Base-by-base conservation (phyloP, 2,329 filamentous ascomycete genomes). In the Monosporascus cannonballus region DNA sequence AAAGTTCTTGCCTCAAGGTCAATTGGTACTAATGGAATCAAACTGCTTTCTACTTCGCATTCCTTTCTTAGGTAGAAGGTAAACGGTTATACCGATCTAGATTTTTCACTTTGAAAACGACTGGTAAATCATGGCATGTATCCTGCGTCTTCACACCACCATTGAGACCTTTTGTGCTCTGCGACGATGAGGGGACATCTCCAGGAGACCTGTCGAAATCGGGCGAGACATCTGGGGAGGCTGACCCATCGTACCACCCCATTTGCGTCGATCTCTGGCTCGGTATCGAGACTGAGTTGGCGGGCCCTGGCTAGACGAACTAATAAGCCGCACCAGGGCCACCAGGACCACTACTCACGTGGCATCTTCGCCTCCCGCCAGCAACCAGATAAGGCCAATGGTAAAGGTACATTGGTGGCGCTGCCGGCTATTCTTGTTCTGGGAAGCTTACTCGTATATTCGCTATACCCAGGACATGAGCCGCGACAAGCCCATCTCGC, bases 391-490 rank as follows among this genome's bases (percentile, higher is more conserved):
- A 54, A 55, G 30, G 38, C 51, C 48, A 64, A 57, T 41, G 64
- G 64, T 65, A 66, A 62, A 63, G 47, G 62, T 50, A 58, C 60
- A 55, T 55, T 60, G 48, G 57, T 62, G 48, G 58, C 65, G 52
- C 55, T 64, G 42, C 59, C 69, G 51, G 60, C 64, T 50, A 59
- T 68, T 50, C 57, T 69, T n/a, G 50, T 66, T 50, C 53, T 69
- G 48, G 63, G 68, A 59, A 63, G 63, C 50, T 63, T 71, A 59
- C 67, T 74, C 62, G 64, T 71, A 51, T 70, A 69, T 57, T 66
- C 67, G 54, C 63, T 74, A 48, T 72, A 70, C 60, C 72, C 71
- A 63, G 65, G 62, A 64, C 67, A 71, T 62, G 65, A 64, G 57
- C 54, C 66, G 44, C 68, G 57, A 54, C 61, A 51, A 30, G 55